Base-by-base conservation (phyloP, 2,329 filamentous ascomycete genomes). In the Cryphonectria naterciae region DNA sequence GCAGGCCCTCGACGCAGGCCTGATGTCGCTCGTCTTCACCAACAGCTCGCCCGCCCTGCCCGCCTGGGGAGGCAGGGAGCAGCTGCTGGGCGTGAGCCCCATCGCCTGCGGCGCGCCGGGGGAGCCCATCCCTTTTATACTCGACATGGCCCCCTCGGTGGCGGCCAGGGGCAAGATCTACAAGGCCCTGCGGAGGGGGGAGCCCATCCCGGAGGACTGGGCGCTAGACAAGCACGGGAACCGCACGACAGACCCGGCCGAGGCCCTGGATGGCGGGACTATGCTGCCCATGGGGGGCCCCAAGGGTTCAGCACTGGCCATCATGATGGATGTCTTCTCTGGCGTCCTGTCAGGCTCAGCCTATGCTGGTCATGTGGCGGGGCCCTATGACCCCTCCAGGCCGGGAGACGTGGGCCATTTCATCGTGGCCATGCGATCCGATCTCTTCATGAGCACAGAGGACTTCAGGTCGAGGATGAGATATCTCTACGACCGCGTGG, bases 321-420 rank as follows among this genome's bases (percentile, higher is more conserved):
- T 96, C 69, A 95, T 94, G 92, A 96, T 96, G 93, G 93, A 96
- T 77, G 91, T 97, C 2, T 95, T 96, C 77, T 94, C 92, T 0
- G 93, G 93, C 0, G 91, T 93, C 0, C 76, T 96, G 0, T 93
- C 92, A 0, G 93, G 93, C 0, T 91, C 90, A 43, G 92, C 92
- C 0, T 96, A 93, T 80, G 93, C 92, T 0, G 93, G 93, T 0
- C 85, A 92, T 76, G 93, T 96, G 25, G 92, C 90, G 0, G 88
- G 88, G 25, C 93, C 93, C 0, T 96, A 96, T 78, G 92, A 94
- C 76, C 85, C 91, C 2, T 90, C 87, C 0, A 87, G 85, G 70
- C 85, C 89, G 1, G 89, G 91, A 0, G 89, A 94, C 75, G 92
- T 94, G 0, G 92, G 92, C 0, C 92, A 94, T 77, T 93, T 94